Conservation (phyloP, 75 land plant genomes). For the Selaginella tamariscina region DNA sequence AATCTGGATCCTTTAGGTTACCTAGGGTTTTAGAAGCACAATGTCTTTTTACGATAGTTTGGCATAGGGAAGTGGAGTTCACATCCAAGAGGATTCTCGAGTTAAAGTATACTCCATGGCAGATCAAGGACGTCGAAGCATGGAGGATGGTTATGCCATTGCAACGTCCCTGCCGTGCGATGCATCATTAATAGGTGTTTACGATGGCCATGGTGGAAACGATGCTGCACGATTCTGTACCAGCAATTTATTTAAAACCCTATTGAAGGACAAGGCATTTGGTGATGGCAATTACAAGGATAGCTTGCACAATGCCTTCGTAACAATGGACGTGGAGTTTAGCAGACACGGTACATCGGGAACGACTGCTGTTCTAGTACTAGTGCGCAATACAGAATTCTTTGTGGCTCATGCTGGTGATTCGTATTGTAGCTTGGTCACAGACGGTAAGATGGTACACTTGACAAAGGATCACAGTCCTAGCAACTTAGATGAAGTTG, state of each 20-base stretch:
- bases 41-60: too few species aligned
- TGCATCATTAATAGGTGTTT: background rate
- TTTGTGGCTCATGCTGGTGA: background rate
- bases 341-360: background rate
- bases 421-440: background rate
- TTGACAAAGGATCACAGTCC: background rate
- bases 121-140: background rate
- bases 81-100: background rate
- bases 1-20: too few species aligned
- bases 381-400: background rate
- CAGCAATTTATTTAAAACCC: background rate
- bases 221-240: background rate
- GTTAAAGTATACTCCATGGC: background rate
- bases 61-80: too few species aligned
- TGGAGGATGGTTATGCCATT: background rate
- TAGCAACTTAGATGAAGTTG: background rate
- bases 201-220: background rate
- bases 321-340: background rate
- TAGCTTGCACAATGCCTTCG: background rate
- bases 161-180: background rate
- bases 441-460: background rate
- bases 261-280: background rate
- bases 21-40: too few species aligned
- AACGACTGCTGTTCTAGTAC: background rate
- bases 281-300: background rate